phyloP scores from a whole-genome alignment of 768 basidiomycete species.

The Mycena chlorophos region DNA sequence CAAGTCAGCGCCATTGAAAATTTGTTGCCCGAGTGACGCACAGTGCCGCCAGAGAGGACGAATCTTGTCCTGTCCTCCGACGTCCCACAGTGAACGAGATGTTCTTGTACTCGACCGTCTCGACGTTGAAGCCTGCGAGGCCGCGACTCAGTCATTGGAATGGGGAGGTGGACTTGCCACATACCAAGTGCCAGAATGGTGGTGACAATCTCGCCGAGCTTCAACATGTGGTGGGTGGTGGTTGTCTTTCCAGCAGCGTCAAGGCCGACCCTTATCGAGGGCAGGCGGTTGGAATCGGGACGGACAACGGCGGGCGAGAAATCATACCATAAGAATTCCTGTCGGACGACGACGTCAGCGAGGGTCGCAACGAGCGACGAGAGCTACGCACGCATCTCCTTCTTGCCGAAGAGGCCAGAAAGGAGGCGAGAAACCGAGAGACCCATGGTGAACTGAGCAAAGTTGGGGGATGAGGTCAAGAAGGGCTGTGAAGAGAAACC shows the following conservation, averaged over 20 bases:
- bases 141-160: conserved; percentile 23
- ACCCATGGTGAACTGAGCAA: conserved; percentile 57
- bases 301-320: conserved; percentile 23
- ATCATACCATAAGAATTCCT: conserved; percentile 94
- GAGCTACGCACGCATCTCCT: conserved; percentile 91
- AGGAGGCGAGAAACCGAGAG: conserved; percentile 74
- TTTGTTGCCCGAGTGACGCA: conserved; percentile 49
- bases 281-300: conserved; percentile 7
- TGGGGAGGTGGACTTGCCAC: conserved; percentile 32
- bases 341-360: conserved; percentile 33
- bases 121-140: conserved; percentile 94
- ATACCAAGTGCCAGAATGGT: conserved; percentile 99
- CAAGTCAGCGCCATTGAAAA: conserved; percentile 13
- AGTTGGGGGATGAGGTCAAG: background rate
- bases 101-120: conserved; percentile 99
- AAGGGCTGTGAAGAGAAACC: conserved; percentile 6
- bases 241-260: conserved; percentile 99
- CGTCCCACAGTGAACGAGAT: conserved; percentile 99
- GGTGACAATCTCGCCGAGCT: conserved; percentile 99
- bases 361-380: conserved; percentile 29
- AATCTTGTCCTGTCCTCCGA: conserved; percentile 99
- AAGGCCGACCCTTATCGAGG: conserved; percentile 80
- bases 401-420: conserved; percentile 91
- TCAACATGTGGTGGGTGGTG: conserved; percentile 98
- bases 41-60: conserved; percentile 99